Evolutionary conservation across 2,329 filamentous ascomycete species (phyloP), one percentile per base, ranked within the genome.

Genomic region (Graphilbum sp.): DNA sequence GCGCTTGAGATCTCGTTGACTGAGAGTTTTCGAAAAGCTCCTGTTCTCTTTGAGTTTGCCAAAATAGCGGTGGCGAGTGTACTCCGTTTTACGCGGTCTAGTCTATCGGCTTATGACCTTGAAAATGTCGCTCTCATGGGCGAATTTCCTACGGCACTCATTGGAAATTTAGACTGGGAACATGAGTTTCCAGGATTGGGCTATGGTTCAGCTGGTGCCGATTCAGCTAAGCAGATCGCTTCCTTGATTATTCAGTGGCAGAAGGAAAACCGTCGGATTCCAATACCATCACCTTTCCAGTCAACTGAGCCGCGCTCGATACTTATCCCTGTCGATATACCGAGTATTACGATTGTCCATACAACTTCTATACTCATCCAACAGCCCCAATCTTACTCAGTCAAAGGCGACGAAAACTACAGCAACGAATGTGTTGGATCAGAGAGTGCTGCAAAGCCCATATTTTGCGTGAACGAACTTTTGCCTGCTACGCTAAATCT

Each of bases 261-360:
- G 29, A 45, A 43, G 5, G 39, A 49, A 21, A 49, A 63, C 36
- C 51, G 54, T 1, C 50, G 40, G 3, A 42, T 66, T 1, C 17
- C 33, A 2, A 43, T 63, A 0, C 45, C 43, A 5, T 49, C 57
- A 30, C 43, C 45, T 2, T 49, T 61, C 31, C 51, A 55, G 20
- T 36, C 48, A 8, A 53, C 49, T 46, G 61, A 68, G 17, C 64
- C 56, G 43, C 68, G 69, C 17, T 76, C 75, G 12, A 87, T 98
- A 47, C 64, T 80, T 23, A 92, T 98, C 38, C 83, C 87, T 0
- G 87, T 98, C 13, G 85, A 94, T 41, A 75, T 98, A 2, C 88
- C 88, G 0, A 76, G 79, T 2, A 67, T 94, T 2, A 74, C 83
- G 35, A 72, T 94, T 17, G 72, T 96, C 0, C 81, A 93, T 55